Evolutionary conservation across 352 stramenopile species (phyloP), one percentile per base, ranked within the genome.

Genomic region (Aphanomyces invadans): DNA sequence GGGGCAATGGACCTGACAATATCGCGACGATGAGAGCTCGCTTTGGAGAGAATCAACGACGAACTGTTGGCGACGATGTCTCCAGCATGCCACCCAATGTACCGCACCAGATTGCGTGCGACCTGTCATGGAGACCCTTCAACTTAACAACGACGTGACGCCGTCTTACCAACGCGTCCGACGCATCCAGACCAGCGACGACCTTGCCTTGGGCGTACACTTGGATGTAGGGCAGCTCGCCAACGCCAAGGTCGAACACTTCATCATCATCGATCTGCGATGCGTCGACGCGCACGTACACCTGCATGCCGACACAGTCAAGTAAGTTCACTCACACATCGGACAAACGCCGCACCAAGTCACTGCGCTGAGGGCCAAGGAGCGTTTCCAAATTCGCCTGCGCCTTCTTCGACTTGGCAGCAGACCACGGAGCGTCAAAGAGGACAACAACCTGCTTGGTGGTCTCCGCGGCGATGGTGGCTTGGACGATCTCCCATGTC

Each of bases 321-420:
- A n/a, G n/a, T n/a, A n/a, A n/a, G n/a, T n/a, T n/a, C n/a, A n/a
- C n/a, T n/a, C n/a, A n/a, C n/a, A n/a, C n/a, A n/a, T n/a, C n/a
- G n/a, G 9, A 10, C n/a, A 44, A 21, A 11, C 29, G 31, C 23
- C 23, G 55, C 53, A 46, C 79, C 53, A 90, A 68, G 56, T 88
- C 81, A n/a, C 73, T 71, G 70, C 83, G 81, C 23, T 75, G 74
- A 45, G 76, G 21, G 9, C 49, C 74, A 59, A 92, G 76, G 62
- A 90, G 72, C 73, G 87, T 88, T 48, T 71, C 70, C 33, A 89
- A 55, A 32, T 79, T 73, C 51, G 74, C 59, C 25, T 88, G 11
- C 46, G 88, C 75, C 28, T 77, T 75, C 63, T 78, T 77, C 55
- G 74, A 75, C 54, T 73, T 75, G 72, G 73, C 73, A 66, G 76